Percentiles rank a stretch among this genome's conserved stretches.
phyloP scores from a whole-genome alignment of 2,329 filamentous ascomycete species.

The Nothopassalora personata region DNA sequence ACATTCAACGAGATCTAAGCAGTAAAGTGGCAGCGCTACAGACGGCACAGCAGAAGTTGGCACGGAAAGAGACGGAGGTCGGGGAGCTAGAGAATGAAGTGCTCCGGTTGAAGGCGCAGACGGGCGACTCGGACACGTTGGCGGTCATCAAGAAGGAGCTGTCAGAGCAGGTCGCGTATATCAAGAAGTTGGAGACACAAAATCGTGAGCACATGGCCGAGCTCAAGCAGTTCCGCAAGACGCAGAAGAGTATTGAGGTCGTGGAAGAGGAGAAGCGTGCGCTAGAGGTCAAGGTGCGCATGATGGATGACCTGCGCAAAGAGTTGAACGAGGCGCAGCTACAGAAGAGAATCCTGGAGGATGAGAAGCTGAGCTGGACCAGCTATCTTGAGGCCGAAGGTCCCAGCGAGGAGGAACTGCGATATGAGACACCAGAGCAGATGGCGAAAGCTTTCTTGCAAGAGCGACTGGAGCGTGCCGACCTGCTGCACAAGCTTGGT shows the following conservation, averaged over 20 bases:
- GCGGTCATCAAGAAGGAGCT: slow-evolving; percentile 81
- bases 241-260: slow-evolving; percentile 82
- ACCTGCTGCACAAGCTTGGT: slow-evolving; percentile 75
- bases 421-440: slow-evolving; percentile 83
- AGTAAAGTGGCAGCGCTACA: slow-evolving; percentile 54
- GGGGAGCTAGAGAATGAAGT: slow-evolving; percentile 78
- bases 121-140: slow-evolving; percentile 80
- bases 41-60: slow-evolving; percentile 60
- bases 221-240: slow-evolving; percentile 72
- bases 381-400: slow-evolving; percentile 71
- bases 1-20: slow-evolving; percentile 55
- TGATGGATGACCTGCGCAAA: slow-evolving; percentile 66
- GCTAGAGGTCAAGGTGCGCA: slow-evolving; percentile 69
- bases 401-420: slow-evolving; percentile 54
- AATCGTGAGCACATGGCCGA: slow-evolving; percentile 77
- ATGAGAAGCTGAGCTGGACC: slow-evolving; percentile 82
- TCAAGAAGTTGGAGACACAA: slow-evolving; percentile 71
- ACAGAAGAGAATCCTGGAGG: slow-evolving; percentile 79
- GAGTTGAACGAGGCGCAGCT: slow-evolving; percentile 75
- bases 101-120: slow-evolving; percentile 75
- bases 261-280: slow-evolving; percentile 92
- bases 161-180: slow-evolving; percentile 86
- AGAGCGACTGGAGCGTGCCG: slow-evolving; percentile 73
- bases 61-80: slow-evolving; percentile 63
- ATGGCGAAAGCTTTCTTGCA: slow-evolving; percentile 79